Evolutionary conservation across 1,284 basidiomycete species (phyloP).

Genomic region (Pisolithus thermaeus): DNA sequence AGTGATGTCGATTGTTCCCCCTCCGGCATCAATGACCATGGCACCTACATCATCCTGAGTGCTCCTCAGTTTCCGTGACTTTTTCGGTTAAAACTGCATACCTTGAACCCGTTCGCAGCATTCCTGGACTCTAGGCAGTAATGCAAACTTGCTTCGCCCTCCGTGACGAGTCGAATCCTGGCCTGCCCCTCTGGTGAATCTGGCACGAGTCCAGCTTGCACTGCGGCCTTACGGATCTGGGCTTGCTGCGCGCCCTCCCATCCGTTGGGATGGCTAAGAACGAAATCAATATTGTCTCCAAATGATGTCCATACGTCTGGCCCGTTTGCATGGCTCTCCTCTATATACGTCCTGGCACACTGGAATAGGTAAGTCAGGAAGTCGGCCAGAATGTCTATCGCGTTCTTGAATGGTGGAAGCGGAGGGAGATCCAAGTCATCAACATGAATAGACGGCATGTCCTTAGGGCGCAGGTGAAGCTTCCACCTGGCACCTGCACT

Average conservation of each 20-base stretch:
- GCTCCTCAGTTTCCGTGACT: background rate
- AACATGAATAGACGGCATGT: constrained; percentile 11
- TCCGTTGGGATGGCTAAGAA: constrained; percentile 38
- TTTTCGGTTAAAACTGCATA: constrained; percentile 11
- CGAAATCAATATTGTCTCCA: constrained; percentile 27
- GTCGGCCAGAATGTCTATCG: constrained; percentile 41
- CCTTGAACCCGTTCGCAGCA: constrained; percentile 34
- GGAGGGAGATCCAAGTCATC: constrained; percentile 31
- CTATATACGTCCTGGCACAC: constrained; percentile 34
- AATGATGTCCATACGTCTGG: constrained; percentile 31
- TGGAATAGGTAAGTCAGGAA: constrained; percentile 38
- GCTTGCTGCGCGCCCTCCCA: constrained; percentile 38
- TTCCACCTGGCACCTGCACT: constrained; percentile 28
- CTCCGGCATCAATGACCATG: constrained; percentile 47
- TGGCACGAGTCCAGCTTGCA: constrained; percentile 30
- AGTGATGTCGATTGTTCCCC: constrained; percentile 41
- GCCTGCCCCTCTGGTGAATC: constrained; percentile 31
- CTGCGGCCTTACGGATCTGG: constrained; percentile 33
- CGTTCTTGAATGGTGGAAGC: constrained; percentile 37
- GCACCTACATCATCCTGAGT: constrained; percentile 32
- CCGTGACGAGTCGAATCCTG: constrained; percentile 42
- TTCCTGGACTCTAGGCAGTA: constrained; percentile 39
- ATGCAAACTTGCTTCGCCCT: constrained; percentile 47
- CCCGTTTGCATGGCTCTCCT: constrained; percentile 33
- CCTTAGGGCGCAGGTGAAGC: constrained; percentile 28